Percentiles rank a stretch among this genome's conserved stretches.
Evolutionary conservation across 148 eudicot genomes (phyloP).

Genomic region (Spergularia marina): DNA sequence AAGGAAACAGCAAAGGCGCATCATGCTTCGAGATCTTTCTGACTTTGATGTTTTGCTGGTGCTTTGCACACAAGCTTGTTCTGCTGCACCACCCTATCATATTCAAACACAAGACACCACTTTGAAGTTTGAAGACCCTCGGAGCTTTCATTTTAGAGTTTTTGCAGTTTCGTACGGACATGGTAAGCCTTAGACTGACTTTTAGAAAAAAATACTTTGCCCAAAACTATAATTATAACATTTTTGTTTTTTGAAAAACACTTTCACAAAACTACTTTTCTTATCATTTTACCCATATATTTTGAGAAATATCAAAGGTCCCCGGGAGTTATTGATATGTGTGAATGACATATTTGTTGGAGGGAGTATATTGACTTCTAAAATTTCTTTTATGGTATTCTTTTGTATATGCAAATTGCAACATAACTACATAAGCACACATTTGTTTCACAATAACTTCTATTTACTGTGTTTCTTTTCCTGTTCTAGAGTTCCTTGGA

Average conservation of each 20-base stretch:
- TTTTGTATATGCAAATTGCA: too few relatives aligned
- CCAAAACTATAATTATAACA: too few relatives aligned
- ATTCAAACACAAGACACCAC: not conserved
- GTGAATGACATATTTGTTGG: too few relatives aligned
- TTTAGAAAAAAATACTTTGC: too few relatives aligned
- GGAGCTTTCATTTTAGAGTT: not conserved
- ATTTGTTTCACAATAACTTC: not conserved
- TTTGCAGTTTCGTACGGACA: too few relatives aligned
- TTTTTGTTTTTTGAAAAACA: too few relatives aligned
- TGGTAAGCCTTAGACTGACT: too few relatives aligned
- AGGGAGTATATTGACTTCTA: not conserved
- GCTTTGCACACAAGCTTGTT: not conserved
- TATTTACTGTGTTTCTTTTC: slow-evolving; percentile 1
- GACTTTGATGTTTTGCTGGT: slow-evolving; percentile 3
- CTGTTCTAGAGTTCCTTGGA: not conserved
- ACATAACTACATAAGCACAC: not conserved
- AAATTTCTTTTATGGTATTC: not conserved
- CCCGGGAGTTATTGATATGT: too few relatives aligned
- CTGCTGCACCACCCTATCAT: too few relatives aligned
- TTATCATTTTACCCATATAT: too few relatives aligned
- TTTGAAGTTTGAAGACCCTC: not conserved
- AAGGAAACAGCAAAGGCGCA: slow-evolving; percentile 93
- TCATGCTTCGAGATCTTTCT: slow-evolving; percentile 67
- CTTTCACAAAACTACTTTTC: too few relatives aligned
- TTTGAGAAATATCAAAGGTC: too few relatives aligned